Base-by-base conservation (phyloP, 371 early-diverging fungal genomes). In the Actinomucor elegans region DNA sequence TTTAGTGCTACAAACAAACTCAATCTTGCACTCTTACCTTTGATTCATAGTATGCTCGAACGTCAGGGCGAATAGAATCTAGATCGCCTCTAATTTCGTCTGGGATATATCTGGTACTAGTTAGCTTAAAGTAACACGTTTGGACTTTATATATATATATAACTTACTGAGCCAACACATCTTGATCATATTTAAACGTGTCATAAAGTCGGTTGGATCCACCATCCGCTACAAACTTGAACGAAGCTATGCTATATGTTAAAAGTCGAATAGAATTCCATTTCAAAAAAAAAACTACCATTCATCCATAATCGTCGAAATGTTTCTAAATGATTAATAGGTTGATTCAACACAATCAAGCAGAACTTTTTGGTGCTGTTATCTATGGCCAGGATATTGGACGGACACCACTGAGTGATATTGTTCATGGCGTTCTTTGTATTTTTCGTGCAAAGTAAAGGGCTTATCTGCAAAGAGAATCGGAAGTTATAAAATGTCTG, bases 201-300 rank as follows among this genome's bases (percentile, higher is more conserved):
- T 90, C 89, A 52, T 86, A 91, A 20, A 97, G 72, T 27, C 91
- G 77, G 68, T 97, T 97, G 21, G 90, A 87, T 6, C 94, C 97
- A 10, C 96, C 97, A 60, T 96, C 97, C 5, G 93, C 93, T 53
- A 93, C 92, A 23, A 93, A 71, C 4, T 77, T 71, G 42, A 84
- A 66, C 1, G 73, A 54, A 5, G 94, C 95, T 83, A 50, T 12
- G 12, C 21, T 21, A 18, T n/a, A n/a, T n/a, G n/a, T n/a, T n/a
- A n/a, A n/a, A n/a, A n/a, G 14, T 38, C 12, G 5, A 31, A 35
- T 20, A 5, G 29, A 38, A 45, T 29, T 14, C 21, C 10, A 12
- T 28, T 15, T 31, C 15, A 23, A 53, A 31, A 32, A 42, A 10
- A 24, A 37, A n/a, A 9, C 59, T 65, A 75, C 75, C 75, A 49